A percentile compares a stretch with the other conserved stretches of the same genome.
Conservation (phyloP, 140 eudicot genomes). For the Cichorium intybus region DNA sequence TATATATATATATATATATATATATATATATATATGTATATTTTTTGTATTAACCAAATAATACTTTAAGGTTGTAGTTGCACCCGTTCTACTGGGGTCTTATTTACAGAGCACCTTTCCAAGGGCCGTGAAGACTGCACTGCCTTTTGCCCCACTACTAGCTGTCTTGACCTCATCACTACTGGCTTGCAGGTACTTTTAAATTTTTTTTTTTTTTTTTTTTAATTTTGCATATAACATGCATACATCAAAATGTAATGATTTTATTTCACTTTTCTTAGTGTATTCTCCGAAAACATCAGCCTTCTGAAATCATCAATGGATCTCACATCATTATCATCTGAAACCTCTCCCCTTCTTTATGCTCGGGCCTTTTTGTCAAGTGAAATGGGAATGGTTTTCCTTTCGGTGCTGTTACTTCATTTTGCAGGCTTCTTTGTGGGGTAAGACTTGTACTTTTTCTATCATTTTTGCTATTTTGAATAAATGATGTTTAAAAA, state of each 20-base stretch:
- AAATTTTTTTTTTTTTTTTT: background rate
- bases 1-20: no score
- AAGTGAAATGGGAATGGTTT: conserved; percentile 62
- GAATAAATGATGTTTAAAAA: background rate
- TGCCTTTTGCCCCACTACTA: conserved; percentile 70
- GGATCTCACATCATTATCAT: conserved; percentile 42
- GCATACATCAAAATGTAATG: background rate
- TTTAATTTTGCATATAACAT: background rate
- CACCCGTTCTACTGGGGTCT: conserved; percentile 79
- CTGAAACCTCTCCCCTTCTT: conserved; percentile 45
- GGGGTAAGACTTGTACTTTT: conserved; percentile 49
- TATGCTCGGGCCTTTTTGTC: conserved; percentile 46
- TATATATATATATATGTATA: no score
- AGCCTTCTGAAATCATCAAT: conserved; percentile 59
- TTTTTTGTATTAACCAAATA: no score
- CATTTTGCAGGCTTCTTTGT: conserved; percentile 86
- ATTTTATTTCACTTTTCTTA: conserved; percentile 13
- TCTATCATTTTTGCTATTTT: background rate
- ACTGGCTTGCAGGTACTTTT: conserved; percentile 83
- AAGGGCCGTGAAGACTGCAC: conserved; percentile 42
- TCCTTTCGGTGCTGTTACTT: conserved; percentile 62
- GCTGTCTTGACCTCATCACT: conserved; percentile 68
- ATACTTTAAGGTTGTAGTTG: conserved; percentile 97
- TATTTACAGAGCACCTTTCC: conserved; percentile 71
- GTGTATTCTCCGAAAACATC: conserved; percentile 75